A percentile compares a stretch with the other conserved stretches of the same genome.
phyloP scores from a whole-genome alignment of 2,329 filamentous ascomycete genomes.

The Aspergillus unguis region DNA sequence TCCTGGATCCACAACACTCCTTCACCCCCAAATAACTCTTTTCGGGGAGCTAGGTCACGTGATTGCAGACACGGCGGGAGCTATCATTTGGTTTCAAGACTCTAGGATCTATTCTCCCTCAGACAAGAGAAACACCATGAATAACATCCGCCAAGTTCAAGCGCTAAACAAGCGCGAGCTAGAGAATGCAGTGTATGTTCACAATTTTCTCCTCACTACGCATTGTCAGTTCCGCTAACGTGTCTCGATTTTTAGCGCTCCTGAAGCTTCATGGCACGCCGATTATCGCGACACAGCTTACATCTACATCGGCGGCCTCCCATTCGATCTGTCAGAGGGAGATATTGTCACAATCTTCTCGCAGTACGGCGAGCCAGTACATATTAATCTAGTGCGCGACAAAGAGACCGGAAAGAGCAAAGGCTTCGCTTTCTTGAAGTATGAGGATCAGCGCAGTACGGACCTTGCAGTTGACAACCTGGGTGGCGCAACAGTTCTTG shows the following conservation, averaged over 20 bases:
- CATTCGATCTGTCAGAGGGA: conserved; percentile 89
- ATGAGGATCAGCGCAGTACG: conserved; percentile 94
- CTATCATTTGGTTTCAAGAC: not conserved
- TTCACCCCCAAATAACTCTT: conserved; percentile 9
- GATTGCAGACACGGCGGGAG: conserved; percentile 1
- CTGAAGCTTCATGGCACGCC: conserved; percentile 90
- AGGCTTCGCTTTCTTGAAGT: conserved; percentile 95
- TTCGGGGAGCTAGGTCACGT: conserved; percentile 5
- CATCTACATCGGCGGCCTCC: conserved; percentile 90
- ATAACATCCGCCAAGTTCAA: conserved; percentile 88
- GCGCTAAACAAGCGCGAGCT: conserved; percentile 92
- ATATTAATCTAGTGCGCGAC: conserved; percentile 87
- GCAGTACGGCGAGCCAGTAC: conserved; percentile 92
- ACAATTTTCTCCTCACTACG: not conserved
- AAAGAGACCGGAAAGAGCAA: conserved; percentile 94
- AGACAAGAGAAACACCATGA: conserved; percentile 61
- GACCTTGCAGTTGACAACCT: conserved; percentile 96
- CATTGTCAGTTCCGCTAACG: conserved; percentile 3
- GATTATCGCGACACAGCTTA: conserved; percentile 98
- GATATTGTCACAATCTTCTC: conserved; percentile 96
- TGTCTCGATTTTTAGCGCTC: conserved; percentile 54
- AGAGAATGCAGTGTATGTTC: conserved; percentile 74
- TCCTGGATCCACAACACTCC: conserved; percentile 10
- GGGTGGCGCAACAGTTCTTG: conserved; percentile 77
- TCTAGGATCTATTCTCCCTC: not conserved